A percentile compares a stretch with the other conserved stretches of the same genome.
phyloP scores from a whole-genome alignment of 2,329 filamentous ascomycete genomes.

The Alternaria brassicicola region DNA sequence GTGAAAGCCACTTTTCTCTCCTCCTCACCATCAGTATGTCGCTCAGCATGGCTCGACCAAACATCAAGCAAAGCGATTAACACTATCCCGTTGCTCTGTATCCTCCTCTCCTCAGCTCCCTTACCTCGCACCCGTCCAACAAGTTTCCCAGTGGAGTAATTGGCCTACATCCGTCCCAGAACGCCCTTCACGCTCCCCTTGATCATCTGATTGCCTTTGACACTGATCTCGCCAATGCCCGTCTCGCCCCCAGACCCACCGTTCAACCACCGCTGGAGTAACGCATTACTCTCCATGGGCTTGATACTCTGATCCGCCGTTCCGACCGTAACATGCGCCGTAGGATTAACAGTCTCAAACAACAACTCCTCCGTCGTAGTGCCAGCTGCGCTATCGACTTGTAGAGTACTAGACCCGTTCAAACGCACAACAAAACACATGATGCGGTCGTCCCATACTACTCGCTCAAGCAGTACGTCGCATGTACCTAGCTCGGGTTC shows the following conservation, averaged over 20 bases:
- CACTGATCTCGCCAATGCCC: conserved; percentile 61
- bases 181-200: conserved; percentile 60
- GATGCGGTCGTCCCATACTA: conserved; percentile 84
- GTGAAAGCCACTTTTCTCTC: too few relatives aligned
- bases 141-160: neutral
- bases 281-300: conserved; percentile 90
- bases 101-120: neutral
- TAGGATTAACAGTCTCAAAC: conserved; percentile 71
- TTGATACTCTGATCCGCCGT: conserved; percentile 78
- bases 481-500: conserved; percentile 67
- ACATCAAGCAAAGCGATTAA: neutral
- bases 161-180: conserved; percentile 34
- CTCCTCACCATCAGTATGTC: too few relatives aligned
- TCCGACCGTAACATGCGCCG: conserved; percentile 89
- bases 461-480: conserved; percentile 64
- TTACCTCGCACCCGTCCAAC: neutral
- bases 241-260: conserved; percentile 58
- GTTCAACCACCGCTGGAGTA: conserved; percentile 77
- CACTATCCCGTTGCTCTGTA: neutral
- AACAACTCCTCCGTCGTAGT: conserved; percentile 55
- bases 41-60: too few relatives aligned
- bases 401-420: conserved; percentile 35
- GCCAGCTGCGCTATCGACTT: conserved; percentile 24
- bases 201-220: conserved; percentile 62
- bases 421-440: conserved; percentile 88